phyloP scores from a whole-genome alignment of 2,329 filamentous ascomycete species.

The Neonectria coccinea region DNA sequence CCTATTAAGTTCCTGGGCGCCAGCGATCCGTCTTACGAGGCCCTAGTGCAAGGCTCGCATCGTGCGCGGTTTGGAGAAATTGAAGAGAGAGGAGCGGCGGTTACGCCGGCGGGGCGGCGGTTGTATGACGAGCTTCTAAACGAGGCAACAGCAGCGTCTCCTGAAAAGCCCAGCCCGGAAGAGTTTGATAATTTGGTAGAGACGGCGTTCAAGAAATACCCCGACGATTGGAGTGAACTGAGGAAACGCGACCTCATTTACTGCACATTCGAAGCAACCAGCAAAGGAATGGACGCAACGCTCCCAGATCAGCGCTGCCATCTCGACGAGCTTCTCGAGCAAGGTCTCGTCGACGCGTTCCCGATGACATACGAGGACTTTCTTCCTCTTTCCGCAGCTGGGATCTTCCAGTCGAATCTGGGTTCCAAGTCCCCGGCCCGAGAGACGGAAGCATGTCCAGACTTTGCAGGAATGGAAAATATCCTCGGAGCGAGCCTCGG shows the following conservation, averaged over 20 bases:
- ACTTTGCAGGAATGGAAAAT: conserved; percentile 30
- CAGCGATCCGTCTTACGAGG: conserved; percentile 42
- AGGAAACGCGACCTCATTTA: conserved; percentile 53
- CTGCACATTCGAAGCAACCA: conserved; percentile 47
- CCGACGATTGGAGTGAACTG: conserved; percentile 55
- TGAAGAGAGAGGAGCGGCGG: conserved; percentile 62
- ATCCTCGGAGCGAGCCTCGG: conserved; percentile 17
- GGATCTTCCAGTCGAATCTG: conserved; percentile 61
- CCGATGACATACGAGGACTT: conserved; percentile 67
- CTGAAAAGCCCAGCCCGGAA: conserved; percentile 12
- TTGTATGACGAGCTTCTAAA: conserved; percentile 58
- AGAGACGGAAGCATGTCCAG: conserved; percentile 13
- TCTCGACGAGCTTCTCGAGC: conserved; percentile 49
- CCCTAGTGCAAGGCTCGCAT: conserved; percentile 52
- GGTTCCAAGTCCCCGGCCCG: conserved; percentile 20
- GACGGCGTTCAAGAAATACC: conserved; percentile 51
- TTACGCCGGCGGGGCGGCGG: conserved; percentile 57
- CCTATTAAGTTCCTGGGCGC: conserved; percentile 53
- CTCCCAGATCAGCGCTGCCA: background rate
- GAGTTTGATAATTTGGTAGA: conserved; percentile 39
- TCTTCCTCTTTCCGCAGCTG: conserved; percentile 62
- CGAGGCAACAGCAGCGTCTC: conserved; percentile 39
- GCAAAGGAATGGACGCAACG: conserved; percentile 7
- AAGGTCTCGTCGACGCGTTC: conserved; percentile 51
- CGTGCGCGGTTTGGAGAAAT: conserved; percentile 64